phyloP scores from a whole-genome alignment of 306 rosid genomes.

The Medicago truncatula region DNA sequence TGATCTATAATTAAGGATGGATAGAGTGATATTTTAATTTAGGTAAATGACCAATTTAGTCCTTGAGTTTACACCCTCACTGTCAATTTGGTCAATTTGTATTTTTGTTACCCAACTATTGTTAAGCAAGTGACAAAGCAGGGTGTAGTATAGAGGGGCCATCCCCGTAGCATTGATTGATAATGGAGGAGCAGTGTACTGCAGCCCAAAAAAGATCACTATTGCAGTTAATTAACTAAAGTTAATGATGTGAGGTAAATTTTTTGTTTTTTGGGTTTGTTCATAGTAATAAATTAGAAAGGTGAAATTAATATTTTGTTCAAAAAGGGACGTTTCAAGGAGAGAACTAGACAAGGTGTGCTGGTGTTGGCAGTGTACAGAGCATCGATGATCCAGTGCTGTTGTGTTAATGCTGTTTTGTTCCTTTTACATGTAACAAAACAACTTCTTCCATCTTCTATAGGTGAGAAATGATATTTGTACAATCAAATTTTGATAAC shows the following conservation, averaged over 20 bases:
- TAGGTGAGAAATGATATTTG: too few species aligned
- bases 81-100: too few species aligned
- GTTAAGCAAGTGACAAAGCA: background rate
- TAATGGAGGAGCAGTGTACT: background rate
- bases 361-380: slow-evolving; percentile 56
- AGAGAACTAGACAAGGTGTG: slow-evolving; percentile 56
- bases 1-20: too few species aligned
- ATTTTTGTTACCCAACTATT: background rate
- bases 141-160: background rate
- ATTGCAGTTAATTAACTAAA: background rate
- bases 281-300: background rate
- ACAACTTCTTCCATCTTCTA: slow-evolving; percentile 37
- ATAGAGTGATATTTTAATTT: too few species aligned
- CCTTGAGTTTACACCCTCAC: too few species aligned
- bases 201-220: background rate
- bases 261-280: background rate
- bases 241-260: too few species aligned
- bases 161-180: background rate
- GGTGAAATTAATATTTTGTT: slow-evolving; percentile 31
- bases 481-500: too few species aligned
- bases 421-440: slow-evolving; percentile 46
- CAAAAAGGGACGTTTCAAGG: slow-evolving; percentile 69
- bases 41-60: too few species aligned
- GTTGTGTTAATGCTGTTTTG: slow-evolving; percentile 44
- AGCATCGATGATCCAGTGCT: slow-evolving; percentile 47